A percentile compares a stretch with the other conserved stretches of the same genome.
Conservation (phyloP, 1,284 basidiomycete species). For the Sanghuangporus weigelae region DNA sequence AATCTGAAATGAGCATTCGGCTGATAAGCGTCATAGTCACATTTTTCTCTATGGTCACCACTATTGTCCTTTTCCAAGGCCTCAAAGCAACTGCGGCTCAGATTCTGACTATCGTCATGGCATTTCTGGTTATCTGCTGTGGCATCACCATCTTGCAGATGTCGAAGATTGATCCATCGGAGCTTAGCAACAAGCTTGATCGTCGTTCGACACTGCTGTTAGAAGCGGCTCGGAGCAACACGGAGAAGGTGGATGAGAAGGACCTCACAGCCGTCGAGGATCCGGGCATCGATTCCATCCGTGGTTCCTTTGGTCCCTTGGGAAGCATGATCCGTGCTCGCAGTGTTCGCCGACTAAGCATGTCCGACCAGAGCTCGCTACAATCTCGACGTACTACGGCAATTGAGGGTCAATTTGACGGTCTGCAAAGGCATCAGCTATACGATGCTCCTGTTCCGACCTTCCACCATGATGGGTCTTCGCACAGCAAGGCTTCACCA, state of each 20-base stretch:
- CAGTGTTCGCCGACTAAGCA: conserved; percentile 57
- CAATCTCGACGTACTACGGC: conserved; percentile 30
- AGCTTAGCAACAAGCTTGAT: conserved; percentile 58
- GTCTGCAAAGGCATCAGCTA: conserved; percentile 69
- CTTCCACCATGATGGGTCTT: conserved; percentile 23
- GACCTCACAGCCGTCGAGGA: conserved; percentile 52
- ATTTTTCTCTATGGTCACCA: conserved; percentile 49
- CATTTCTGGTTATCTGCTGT: conserved; percentile 50
- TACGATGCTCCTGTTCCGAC: conserved; percentile 67
- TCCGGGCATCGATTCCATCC: conserved; percentile 83
- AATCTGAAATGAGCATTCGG: not conserved
- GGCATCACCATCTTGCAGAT: conserved; percentile 66
- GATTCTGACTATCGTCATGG: conserved; percentile 57
- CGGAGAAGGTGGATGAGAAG: conserved; percentile 62
- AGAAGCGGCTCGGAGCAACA: conserved; percentile 64
- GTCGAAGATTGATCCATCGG: conserved; percentile 53
- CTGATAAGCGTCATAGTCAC: conserved; percentile 32
- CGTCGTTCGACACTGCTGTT: conserved; percentile 82
- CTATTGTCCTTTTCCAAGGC: conserved; percentile 53
- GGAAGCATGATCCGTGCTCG: conserved; percentile 88
- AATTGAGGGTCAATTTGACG: conserved; percentile 25
- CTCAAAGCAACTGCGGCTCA: conserved; percentile 48
- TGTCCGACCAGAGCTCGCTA: conserved; percentile 40
- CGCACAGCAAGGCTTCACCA: conserved; percentile 30
- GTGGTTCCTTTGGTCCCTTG: conserved; percentile 85